Conservation (phyloP, 495 filamentous ascomycete genomes). For the Podospora didyma region DNA sequence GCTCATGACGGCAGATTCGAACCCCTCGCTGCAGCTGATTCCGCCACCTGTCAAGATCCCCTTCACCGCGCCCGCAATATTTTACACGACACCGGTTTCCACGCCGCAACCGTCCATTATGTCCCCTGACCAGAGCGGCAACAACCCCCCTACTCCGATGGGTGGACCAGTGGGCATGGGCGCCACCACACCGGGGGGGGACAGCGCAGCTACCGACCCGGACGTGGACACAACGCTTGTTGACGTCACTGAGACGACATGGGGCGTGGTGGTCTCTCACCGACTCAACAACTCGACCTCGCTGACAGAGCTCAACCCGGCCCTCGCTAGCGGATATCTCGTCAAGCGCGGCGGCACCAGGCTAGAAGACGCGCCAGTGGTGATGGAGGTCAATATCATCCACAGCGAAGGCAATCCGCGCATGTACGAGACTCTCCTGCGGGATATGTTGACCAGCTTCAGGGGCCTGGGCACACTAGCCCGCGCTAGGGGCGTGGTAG, state of each 20-base stretch:
- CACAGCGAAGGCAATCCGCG: conserved; percentile 50
- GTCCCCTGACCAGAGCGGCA: conserved; percentile 51
- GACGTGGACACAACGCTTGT: conserved; percentile 72
- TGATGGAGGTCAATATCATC: conserved; percentile 64
- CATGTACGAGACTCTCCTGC: conserved; percentile 57
- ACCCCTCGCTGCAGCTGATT: conserved; percentile 63
- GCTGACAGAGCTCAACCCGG: conserved; percentile 58
- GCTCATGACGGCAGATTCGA: conserved; percentile 61
- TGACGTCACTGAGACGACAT: conserved; percentile 76
- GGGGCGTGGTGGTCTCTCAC: conserved; percentile 70
- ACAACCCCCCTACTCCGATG: conserved; percentile 44
- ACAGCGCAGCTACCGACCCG: conserved; percentile 41
- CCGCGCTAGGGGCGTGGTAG: conserved; percentile 61
- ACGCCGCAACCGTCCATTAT: conserved; percentile 53
- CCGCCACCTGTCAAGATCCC: conserved; percentile 45
- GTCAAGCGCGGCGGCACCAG: conserved; percentile 65
- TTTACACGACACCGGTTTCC: conserved; percentile 53
- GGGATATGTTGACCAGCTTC: conserved; percentile 72
- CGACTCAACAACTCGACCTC: conserved; percentile 65
- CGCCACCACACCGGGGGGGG: conserved; percentile 50
- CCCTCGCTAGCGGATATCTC: conserved; percentile 69
- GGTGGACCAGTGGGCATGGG: conserved; percentile 26
- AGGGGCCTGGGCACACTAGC: conserved; percentile 71
- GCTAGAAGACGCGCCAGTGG: conserved; percentile 57
- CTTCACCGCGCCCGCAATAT: conserved; percentile 29